Base-by-base conservation (phyloP, 2,329 filamentous ascomycete genomes). In the Penicillium digitatum region DNA sequence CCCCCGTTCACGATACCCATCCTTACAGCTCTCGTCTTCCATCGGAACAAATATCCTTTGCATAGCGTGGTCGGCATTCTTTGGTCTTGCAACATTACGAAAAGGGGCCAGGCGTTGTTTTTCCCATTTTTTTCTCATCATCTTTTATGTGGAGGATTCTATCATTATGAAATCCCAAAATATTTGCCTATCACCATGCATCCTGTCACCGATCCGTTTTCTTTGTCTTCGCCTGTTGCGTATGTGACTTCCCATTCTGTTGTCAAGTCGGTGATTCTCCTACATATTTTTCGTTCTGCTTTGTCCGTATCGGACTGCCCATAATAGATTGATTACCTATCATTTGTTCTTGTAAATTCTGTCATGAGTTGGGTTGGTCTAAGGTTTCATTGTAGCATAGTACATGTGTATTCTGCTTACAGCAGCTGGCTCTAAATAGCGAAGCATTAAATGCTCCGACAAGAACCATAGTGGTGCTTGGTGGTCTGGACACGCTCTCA, bases 51-150 rank as follows among this genome's bases (percentile, higher is more conserved):
- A 62, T 62, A 42, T 54, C 62, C 64, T 67, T 72, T 74, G 70
- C 72, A 74, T 73, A 74, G 69, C 71, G 70, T 63, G 70, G 69
- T 69, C 66, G 66, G 70, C 68, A 69, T 68, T 60, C 53, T 68
- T 63, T 62, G 62, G 56, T 66, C 62, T 64, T 70, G 62, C 63
- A 65, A 63, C 66, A 69, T 72, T 62, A 69, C 66, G 66, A 68
- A 9, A 56, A 38, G 54, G 50, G 62, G 57, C 65, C 61, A 60
- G 70, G 70, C 68, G 71, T 73, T 63, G 40, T 56, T 57, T 54
- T 39, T 70, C 65, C 60, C 60, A 60, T 63, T 60, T 61, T 53
- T 40, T 60, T 59, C 54, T 38, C 26, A 47, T 54, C 44, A 59
- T 43, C 34, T 54, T 42, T 51, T 54, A 45, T 58, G 32, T 55